These are phyloP conservation scores for Hirsutella minnesotensis DNA, from an alignment of 2,329 filamentous ascomycete genomes.

Conservation along the genomic window DNA sequence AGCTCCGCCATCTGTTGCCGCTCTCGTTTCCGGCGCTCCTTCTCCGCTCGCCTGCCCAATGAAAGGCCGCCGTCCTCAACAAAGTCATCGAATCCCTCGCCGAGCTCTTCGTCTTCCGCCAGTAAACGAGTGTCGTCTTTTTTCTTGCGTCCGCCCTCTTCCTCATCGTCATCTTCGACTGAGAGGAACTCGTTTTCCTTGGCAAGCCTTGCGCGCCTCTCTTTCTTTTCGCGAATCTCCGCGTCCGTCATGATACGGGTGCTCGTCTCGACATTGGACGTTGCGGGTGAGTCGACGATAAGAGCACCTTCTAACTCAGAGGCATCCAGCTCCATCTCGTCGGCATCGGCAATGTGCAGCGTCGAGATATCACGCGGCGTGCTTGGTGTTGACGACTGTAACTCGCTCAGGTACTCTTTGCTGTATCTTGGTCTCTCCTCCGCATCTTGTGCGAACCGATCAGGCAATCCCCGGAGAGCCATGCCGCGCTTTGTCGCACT, in stretches of 20 bases:
- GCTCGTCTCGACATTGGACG: conserved; percentile 16
- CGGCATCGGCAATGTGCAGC: conserved; percentile 30
- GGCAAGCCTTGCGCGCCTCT: conserved; percentile 70
- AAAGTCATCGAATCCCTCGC: conserved; percentile 87
- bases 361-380: conserved; percentile 55
- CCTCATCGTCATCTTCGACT: conserved; percentile 45
- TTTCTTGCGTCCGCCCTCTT: conserved; percentile 31
- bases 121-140: conserved; percentile 64
- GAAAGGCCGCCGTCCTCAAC: conserved; percentile 75
- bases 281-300: conserved; percentile 42
- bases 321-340: conserved; percentile 43
- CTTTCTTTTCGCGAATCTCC: conserved; percentile 86
- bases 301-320: conserved; percentile 52
- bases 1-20: conserved; percentile 72
- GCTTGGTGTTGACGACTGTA: conserved; percentile 75
- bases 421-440: conserved; percentile 70
- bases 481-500: conserved; percentile 47
- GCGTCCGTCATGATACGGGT: conserved; percentile 63
- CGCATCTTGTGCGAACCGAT: conserved; percentile 41
- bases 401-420: conserved; percentile 73
- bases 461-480: conserved; percentile 36
- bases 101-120: conserved; percentile 80
- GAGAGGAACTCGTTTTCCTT: conserved; percentile 56
- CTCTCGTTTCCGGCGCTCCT: conserved; percentile 52
- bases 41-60: conserved; percentile 67